Evolutionary conservation across 2,329 filamentous ascomycete genomes (phyloP), one percentile per base, ranked within the genome.

Genomic region (Triangularia setosa): DNA sequence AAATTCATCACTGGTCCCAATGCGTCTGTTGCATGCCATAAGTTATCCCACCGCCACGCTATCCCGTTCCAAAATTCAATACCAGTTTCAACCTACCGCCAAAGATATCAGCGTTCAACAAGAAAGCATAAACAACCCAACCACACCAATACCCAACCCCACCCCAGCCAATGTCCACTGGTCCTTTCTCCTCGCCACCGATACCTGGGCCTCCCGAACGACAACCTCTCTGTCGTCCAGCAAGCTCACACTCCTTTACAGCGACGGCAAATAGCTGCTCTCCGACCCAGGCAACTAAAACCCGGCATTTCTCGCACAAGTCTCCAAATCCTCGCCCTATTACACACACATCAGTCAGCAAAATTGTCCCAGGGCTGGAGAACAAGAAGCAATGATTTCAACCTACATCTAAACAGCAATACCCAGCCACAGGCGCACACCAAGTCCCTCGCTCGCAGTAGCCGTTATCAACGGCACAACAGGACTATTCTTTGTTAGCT

Each of bases 351-450:
- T 72, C 57, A 69, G 70, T 67, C 65, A 64, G 28, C 44, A 18
- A 53, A 6, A 14, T 35, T n/a, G 1, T 16, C 21, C 3, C n/a
- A 21, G 8, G 14, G 12, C 3, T 11, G 3, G 30, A 14, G 2
- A n/a, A n/a, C n/a, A n/a, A n/a, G n/a, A n/a, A n/a, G n/a, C n/a
- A n/a, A 11, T 14, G 55, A 52, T 18, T 5, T 4, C n/a, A 9
- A 24, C 74, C 35, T 73, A 78, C 76, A 57, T 78, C 73, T 3
- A 72, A 60, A 61, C 78, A 79, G 62, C 77, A 79, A 64, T 73
- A 77, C 2, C 76, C 76, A 1, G 74, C 71, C 5, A 77, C 73
- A 0, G 77, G 76, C 6, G 77, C 76, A 60, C 77, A 78, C 65
- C 74, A 76, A 30, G 72, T 73, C 6, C 75, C 76, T 9, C 64